Conservation (phyloP, 75 land plant genomes). For the Pseudotsuga menziesii region DNA sequence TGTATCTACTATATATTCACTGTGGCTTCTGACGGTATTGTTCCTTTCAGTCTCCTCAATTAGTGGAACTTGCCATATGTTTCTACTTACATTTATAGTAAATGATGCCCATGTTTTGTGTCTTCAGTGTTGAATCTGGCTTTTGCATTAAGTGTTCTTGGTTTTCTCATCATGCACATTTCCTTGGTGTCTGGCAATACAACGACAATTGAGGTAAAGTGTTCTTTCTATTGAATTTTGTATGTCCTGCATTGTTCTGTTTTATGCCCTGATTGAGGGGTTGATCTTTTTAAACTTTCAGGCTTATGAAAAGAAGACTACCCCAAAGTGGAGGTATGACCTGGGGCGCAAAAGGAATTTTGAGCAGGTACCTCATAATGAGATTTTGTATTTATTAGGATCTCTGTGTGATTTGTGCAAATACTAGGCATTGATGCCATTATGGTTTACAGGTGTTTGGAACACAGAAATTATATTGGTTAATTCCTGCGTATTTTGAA, state of each 20-base stretch:
- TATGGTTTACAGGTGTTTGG: slow-evolving; percentile 64
- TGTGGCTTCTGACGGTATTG: too few species aligned
- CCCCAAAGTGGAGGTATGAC: slow-evolving; percentile 30
- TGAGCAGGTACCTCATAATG: slow-evolving; percentile 19
- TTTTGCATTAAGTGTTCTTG: slow-evolving; percentile 68
- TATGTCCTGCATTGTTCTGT: too few species aligned
- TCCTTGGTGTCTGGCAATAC: slow-evolving; percentile 61
- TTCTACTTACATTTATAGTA: too few species aligned
- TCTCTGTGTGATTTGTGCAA: too few species aligned
- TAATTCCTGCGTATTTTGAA: slow-evolving; percentile 50
- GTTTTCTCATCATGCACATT: slow-evolving; percentile 70
- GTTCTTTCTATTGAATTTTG: too few species aligned
- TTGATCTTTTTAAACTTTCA: background rate
- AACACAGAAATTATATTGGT: slow-evolving; percentile 44
- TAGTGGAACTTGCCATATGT: too few species aligned
- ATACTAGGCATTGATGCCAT: too few species aligned
- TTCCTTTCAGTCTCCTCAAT: too few species aligned
- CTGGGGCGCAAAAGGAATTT: slow-evolving; percentile 26
- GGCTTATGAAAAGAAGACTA: slow-evolving; percentile 30
- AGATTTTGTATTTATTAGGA: too few species aligned
- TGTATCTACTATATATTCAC: too few species aligned
- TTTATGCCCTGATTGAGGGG: too few species aligned
- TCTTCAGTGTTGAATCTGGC: slow-evolving; percentile 73
- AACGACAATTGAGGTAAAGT: slow-evolving; percentile 77
- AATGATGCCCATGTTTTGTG: too few species aligned